Evolutionary conservation across 208 protist genomes (phyloP).

Genomic region (Leptomonas pyrrhocoris): DNA sequence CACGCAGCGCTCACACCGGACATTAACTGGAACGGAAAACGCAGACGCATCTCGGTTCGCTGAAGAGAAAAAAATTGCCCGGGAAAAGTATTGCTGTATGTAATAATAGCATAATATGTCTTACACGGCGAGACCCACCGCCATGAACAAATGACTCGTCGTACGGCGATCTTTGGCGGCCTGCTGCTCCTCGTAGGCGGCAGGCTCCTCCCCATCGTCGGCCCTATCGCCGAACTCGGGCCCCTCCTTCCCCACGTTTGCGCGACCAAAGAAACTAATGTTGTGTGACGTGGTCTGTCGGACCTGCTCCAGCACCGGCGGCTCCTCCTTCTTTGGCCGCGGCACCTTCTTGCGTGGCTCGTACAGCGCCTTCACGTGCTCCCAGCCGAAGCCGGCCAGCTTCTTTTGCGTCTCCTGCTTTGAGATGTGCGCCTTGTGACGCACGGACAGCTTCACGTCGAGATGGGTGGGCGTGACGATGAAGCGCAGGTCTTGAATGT

Average conservation of each 20-base stretch:
- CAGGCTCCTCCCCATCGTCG: slow-evolving; percentile 60
- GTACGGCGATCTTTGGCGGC: slow-evolving; percentile 33
- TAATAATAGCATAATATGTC: too few species aligned
- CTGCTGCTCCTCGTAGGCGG: slow-evolving; percentile 44
- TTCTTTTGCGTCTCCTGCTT: slow-evolving; percentile 52
- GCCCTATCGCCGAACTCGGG: slow-evolving; percentile 54
- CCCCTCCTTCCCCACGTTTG: slow-evolving; percentile 44
- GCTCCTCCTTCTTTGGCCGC: slow-evolving; percentile 25
- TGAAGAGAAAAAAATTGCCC: background rate
- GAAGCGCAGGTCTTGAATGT: slow-evolving; percentile 68
- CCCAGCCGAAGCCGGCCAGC: slow-evolving; percentile 43
- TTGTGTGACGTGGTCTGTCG: slow-evolving; percentile 32
- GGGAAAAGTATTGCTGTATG: too few species aligned
- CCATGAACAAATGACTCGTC: slow-evolving; percentile 33
- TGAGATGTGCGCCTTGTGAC: slow-evolving; percentile 52
- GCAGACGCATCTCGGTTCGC: too few species aligned
- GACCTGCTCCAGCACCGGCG: slow-evolving; percentile 23
- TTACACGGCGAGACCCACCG: slow-evolving; percentile 32
- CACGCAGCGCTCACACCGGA: too few species aligned
- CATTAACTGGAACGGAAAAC: too few species aligned
- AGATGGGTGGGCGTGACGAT: slow-evolving; percentile 49
- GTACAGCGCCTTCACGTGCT: slow-evolving; percentile 58
- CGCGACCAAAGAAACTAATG: slow-evolving; percentile 63
- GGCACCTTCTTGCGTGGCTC: slow-evolving; percentile 48
- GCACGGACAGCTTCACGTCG: slow-evolving; percentile 58